Percentiles rank a stretch among this genome's conserved stretches.
These are phyloP conservation scores for Trichocladium antarcticum DNA, from an alignment of 495 filamentous ascomycete species.

Conservation along the genomic window DNA sequence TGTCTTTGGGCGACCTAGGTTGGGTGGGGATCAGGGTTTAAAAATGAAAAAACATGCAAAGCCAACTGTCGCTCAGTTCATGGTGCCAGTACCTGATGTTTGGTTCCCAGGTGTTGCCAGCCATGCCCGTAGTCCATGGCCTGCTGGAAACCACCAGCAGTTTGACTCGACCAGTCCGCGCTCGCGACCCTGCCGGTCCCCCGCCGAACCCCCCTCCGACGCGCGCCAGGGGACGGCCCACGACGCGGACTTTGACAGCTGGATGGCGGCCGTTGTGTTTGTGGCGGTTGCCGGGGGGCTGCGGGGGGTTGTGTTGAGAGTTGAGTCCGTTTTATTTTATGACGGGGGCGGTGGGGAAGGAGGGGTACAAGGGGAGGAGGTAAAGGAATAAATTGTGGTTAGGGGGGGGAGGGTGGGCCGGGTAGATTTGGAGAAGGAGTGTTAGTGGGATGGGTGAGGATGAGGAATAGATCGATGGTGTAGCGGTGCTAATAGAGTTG, in stretches of 20 bases:
- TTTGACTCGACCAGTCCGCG: too few species aligned
- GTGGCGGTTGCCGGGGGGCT: slow-evolving; percentile 36
- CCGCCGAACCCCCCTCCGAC: slow-evolving; percentile 1
- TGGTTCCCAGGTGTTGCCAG: too few species aligned
- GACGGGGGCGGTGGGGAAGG: not conserved
- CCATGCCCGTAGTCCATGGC: too few species aligned
- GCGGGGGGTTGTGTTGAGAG: not conserved
- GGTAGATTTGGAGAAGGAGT: not conserved
- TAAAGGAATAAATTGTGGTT: slow-evolving; percentile 13
- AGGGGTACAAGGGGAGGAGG: not conserved
- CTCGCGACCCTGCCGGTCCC: too few species aligned
- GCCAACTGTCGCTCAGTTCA: too few species aligned
- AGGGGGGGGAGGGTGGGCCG: not conserved
- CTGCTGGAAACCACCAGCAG: too few species aligned
- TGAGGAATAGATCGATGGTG: too few species aligned
- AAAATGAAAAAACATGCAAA: too few species aligned
- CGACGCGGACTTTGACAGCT: slow-evolving; percentile 66
- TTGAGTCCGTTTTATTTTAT: not conserved
- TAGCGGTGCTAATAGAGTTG: too few species aligned
- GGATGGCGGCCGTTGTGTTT: slow-evolving; percentile 54
- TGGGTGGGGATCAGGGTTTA: too few species aligned
- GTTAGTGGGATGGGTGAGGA: not conserved
- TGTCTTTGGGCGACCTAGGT: too few species aligned
- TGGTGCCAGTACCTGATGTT: too few species aligned
- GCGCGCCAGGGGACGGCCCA: slow-evolving; percentile 31